Percentiles rank a stretch among this genome's conserved stretches.
Conservation (phyloP, 495 filamentous ascomycete species). For the Aspergillus indologenus region DNA sequence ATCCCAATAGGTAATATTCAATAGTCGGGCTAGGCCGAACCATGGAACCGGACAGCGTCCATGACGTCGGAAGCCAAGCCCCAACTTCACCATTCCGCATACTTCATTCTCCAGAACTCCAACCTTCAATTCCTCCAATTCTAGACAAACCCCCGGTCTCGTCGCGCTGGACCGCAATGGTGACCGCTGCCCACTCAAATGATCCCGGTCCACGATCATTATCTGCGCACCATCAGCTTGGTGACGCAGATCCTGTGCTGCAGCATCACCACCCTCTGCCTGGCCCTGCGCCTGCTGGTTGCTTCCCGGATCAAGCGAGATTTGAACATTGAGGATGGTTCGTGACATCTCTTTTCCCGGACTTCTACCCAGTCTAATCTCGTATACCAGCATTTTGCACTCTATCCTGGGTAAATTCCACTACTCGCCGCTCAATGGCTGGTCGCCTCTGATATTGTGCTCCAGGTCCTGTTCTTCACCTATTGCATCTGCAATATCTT, state of each 20-base stretch:
- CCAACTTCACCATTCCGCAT: no score
- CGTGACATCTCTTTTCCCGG: no score
- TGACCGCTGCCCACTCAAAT: not conserved
- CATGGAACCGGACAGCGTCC: no score
- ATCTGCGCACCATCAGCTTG: conserved; percentile 12
- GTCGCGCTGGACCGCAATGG: not conserved
- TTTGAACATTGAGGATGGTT: conserved; percentile 5
- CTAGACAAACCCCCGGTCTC: not conserved
- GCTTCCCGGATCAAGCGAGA: not conserved
- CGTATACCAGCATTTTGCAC: not conserved
- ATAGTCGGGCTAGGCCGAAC: no score
- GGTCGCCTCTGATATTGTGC: not conserved
- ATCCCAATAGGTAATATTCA: no score
- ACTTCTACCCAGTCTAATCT: no score
- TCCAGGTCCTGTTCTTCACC: not conserved
- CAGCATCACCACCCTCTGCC: conserved; percentile 7
- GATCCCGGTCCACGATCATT: not conserved
- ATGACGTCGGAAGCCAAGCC: no score
- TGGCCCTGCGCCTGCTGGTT: conserved; percentile 2
- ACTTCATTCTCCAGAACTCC: no score
- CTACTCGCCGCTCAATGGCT: not conserved
- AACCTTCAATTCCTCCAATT: no score
- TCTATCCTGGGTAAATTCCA: not conserved
- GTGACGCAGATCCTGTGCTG: conserved; percentile 9
- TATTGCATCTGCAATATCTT: not conserved